Base-by-base conservation (phyloP, 352 stramenopile species). In the Pythium volutum region DNA sequence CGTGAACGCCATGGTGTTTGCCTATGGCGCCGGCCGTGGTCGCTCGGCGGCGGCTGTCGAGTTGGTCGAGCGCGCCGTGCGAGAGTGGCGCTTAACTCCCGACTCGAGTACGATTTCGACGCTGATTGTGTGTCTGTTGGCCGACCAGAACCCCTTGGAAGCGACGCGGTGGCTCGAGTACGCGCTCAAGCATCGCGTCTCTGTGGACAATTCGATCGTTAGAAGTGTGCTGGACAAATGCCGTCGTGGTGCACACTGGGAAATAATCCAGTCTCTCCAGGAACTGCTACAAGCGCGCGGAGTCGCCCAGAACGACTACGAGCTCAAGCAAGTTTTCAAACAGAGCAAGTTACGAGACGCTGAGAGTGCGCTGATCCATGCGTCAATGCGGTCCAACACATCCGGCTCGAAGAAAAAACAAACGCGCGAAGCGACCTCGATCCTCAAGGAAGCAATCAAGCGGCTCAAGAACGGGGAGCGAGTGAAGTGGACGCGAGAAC, bases 1-100 rank as follows among this genome's bases (percentile, higher is more conserved):
- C 10, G 47, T 88, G 20, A 89, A 90, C 47, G 70, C 77, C 2
- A 81, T 90, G 71, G n/a, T 88, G 46, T 74, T 79, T 45, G 81
- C 85, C n/a, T 87, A 80, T 47, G 62, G 70, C 2, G 67, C 79
- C 8, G 60, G 66, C 9, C 47, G 33, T 20, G 67, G 67, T 23
- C 64, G 72, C 12, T 87, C 77, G 11, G 58, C 76, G 26, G 39
- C 77, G 9, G 71, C 74, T 18, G 61, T 82, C 7, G 55, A 42
- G 20, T 75, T 66, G 31, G 72, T 62, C 25, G 68, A 50, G 3
- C 29, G 59, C 8, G 67, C 70, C 4, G n/a, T 64, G 6, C 45
- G 67, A 26, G 67, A 78, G 14, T 89, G 77, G 55, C 46, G 55
- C 0, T 31, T 91, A 10, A 31, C 61, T 41, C 66, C 73, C 0